phyloP scores from a whole-genome alignment of 1,284 basidiomycete species.

The Heimioporus retisporus region DNA sequence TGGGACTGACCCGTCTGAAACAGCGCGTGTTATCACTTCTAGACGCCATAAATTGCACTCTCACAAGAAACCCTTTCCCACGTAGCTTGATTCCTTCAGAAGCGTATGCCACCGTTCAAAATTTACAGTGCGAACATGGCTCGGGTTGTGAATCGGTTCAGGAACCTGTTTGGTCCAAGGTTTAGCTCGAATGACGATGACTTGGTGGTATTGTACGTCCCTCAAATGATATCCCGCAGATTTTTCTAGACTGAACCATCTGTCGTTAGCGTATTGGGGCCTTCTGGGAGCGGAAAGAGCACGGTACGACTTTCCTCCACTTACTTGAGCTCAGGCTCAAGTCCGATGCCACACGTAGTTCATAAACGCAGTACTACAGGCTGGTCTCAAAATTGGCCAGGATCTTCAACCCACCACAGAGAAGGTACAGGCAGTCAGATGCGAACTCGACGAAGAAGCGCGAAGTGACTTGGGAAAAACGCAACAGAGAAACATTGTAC shows the following conservation, averaged over 20 bases:
- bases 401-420: slow-evolving; percentile 3
- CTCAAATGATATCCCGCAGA: no score
- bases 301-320: slow-evolving; percentile 19
- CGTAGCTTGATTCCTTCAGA: no score
- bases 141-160: neutral
- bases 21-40: no score
- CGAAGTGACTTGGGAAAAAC: neutral
- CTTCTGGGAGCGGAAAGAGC: slow-evolving; percentile 31
- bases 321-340: neutral
- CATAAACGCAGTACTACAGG: slow-evolving; percentile 9
- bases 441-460: slow-evolving; percentile 13
- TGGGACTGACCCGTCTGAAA: no score
- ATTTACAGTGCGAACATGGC: slow-evolving; percentile 2
- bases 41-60: no score
- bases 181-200: slow-evolving; percentile 18
- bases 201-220: slow-evolving; percentile 33
- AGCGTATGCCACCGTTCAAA: no score
- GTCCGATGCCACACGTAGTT: slow-evolving; percentile 21
- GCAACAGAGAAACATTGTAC: slow-evolving; percentile 23
- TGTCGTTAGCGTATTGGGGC: slow-evolving; percentile 29
- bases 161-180: neutral
- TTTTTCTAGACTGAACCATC: slow-evolving; percentile 14
- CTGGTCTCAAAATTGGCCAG: neutral
- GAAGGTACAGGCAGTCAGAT: slow-evolving; percentile 21
- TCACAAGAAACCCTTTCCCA: no score